Percentiles rank a stretch among this genome's conserved stretches.
Evolutionary conservation across 1,139 yeast species (phyloP).

Genomic region (Pichia sp.): DNA sequence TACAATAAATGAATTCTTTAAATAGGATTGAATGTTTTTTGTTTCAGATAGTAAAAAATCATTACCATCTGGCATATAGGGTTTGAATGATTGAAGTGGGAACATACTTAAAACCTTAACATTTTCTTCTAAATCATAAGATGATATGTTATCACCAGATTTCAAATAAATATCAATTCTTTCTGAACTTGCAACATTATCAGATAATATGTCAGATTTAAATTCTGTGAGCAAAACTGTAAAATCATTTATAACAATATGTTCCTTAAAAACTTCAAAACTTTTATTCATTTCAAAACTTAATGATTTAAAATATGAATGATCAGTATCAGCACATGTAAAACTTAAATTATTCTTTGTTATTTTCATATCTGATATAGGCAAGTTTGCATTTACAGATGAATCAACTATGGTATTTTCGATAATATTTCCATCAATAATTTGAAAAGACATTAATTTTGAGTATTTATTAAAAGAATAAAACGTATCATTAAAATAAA

Average conservation of each 20-base stretch:
- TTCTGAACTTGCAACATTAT: background rate
- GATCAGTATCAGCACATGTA: slow-evolving; percentile 1
- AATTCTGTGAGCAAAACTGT: background rate
- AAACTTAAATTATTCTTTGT: background rate
- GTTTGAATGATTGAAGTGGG: background rate
- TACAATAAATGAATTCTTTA: slow-evolving; percentile 4
- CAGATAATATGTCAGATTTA: background rate
- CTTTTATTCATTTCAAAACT: background rate
- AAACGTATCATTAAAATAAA: background rate
- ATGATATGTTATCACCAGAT: background rate
- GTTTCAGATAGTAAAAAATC: slow-evolving; percentile 3
- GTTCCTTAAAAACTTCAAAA: background rate
- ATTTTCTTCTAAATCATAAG: slow-evolving; percentile 8
- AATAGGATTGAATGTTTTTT: background rate
- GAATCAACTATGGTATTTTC: background rate
- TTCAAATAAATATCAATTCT: slow-evolving; percentile 1
- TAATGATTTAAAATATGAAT: background rate
- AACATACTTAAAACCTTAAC: background rate
- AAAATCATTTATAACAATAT: background rate
- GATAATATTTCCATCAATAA: background rate
- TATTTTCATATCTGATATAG: background rate
- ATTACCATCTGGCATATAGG: background rate
- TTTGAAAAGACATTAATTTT: background rate
- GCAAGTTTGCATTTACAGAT: background rate
- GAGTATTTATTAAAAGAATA: background rate